A percentile compares a stretch with the other conserved stretches of the same genome.
phyloP scores from a whole-genome alignment of 768 basidiomycete species.

The Rhizopogon vinicolor region DNA sequence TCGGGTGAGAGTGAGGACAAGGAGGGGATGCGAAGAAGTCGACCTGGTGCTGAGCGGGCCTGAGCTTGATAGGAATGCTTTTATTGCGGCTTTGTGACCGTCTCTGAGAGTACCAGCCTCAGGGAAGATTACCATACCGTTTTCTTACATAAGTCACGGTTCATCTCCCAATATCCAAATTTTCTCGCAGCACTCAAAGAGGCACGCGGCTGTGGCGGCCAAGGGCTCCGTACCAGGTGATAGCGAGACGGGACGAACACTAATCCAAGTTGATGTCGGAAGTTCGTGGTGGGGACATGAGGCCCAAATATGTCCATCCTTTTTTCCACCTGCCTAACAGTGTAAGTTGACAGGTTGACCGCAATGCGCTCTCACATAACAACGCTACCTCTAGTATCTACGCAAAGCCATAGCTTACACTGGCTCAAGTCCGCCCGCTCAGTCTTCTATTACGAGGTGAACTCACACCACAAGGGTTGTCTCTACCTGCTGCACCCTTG shows the following conservation, averaged over 20 bases:
- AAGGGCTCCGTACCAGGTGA: constrained; percentile 84
- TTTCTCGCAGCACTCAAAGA: constrained; percentile 72
- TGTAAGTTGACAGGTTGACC: no score
- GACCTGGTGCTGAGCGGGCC: no score
- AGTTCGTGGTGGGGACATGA: constrained; percentile 88
- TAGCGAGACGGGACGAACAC: constrained; percentile 72
- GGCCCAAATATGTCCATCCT: constrained; percentile 62
- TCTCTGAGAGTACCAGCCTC: no score
- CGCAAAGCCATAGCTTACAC: constrained; percentile 74
- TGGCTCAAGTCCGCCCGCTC: constrained; percentile 68
- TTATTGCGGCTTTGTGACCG: no score
- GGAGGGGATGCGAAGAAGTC: no score
- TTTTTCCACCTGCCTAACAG: background rate
- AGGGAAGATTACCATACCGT: no score
- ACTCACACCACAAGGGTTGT: constrained; percentile 53
- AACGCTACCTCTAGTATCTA: constrained; percentile 88
- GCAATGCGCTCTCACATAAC: constrained; percentile 86
- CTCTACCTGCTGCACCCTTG: constrained; percentile 38
- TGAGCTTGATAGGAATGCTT: no score
- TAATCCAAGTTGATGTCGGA: constrained; percentile 63
- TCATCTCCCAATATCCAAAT: constrained; percentile 32
- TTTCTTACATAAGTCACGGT: no score
- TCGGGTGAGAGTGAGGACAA: no score
- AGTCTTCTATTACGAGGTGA: constrained; percentile 83
- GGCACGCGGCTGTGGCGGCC: constrained; percentile 72